Conservation (phyloP, 164 flowering plant species). For the Warburgia ugandensis region DNA sequence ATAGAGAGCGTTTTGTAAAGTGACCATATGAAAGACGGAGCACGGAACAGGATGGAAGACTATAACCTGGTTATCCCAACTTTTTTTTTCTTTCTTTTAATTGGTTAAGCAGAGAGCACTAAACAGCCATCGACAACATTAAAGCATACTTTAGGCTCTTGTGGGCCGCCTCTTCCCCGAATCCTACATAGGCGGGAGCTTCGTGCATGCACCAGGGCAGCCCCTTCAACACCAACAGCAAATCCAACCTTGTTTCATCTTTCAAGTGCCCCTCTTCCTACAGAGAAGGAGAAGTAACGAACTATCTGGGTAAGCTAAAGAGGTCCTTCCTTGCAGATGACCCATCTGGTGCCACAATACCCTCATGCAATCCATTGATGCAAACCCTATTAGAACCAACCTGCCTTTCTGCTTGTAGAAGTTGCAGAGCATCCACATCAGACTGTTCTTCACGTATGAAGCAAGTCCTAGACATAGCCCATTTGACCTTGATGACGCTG, state of each 20-base stretch:
- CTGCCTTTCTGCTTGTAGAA: constrained; percentile 8
- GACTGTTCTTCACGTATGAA: constrained; percentile 22
- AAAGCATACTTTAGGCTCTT: too few relatives aligned
- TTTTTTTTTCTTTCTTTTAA: neutral
- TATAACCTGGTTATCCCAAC: neutral
- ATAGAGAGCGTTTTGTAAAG: too few relatives aligned
- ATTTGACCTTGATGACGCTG: constrained; percentile 19
- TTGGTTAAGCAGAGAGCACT: constrained; percentile 5
- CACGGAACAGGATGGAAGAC: neutral
- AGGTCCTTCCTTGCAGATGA: constrained; percentile 49
- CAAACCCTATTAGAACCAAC: constrained; percentile 15
- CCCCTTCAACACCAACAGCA: constrained; percentile 13
- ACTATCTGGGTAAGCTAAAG: constrained; percentile 58
- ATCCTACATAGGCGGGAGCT: too few relatives aligned
- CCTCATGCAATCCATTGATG: constrained; percentile 38
- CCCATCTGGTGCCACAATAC: constrained; percentile 16
- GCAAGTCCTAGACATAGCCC: constrained; percentile 34
- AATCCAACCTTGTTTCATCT: constrained; percentile 8
- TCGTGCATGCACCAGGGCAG: too few relatives aligned
- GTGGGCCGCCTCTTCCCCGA: too few relatives aligned
- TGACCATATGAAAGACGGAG: neutral
- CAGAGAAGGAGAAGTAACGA: constrained; percentile 60
- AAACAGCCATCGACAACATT: neutral
- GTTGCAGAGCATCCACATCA: constrained; percentile 18
- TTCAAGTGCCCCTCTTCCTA: constrained; percentile 19